Percentiles rank a stretch among this genome's conserved stretches.
These are phyloP conservation scores for Beta vulgaris DNA, from an alignment of 148 eudicot genomes.

Conservation along the genomic window DNA sequence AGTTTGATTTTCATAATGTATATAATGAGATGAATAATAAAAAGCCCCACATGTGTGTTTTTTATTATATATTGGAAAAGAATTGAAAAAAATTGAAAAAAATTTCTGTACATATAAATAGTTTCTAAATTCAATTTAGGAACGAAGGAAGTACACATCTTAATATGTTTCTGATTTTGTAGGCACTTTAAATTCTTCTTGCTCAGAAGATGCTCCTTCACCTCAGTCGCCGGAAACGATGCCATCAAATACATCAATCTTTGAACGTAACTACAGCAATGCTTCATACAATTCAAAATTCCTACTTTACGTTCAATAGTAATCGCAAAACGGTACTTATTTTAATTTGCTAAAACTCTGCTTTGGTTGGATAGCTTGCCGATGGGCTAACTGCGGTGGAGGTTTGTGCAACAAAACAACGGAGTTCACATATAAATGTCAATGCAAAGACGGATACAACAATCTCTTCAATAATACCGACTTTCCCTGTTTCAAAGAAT, in stretches of 20 bases:
- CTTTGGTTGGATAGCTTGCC: constrained; percentile 45
- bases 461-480: constrained; percentile 44
- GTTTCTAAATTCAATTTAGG: no score
- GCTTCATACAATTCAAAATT: not conserved
- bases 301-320: not conserved
- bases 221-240: constrained; percentile 23
- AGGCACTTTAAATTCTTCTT: constrained; percentile 34
- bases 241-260: constrained; percentile 33
- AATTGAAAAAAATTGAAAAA: no score
- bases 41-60: no score
- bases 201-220: constrained; percentile 38
- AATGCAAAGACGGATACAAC: constrained; percentile 46
- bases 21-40: no score
- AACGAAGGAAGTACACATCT: no score
- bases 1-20: no score
- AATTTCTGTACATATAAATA: no score
- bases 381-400: constrained; percentile 68
- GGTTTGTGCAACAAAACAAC: constrained; percentile 71
- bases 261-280: constrained; percentile 43
- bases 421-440: constrained; percentile 35
- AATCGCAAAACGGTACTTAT: not conserved
- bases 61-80: no score
- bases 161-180: not conserved
- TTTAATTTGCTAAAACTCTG: not conserved
- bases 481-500: constrained; percentile 59